These are phyloP conservation scores for Podosphaera leucotricha DNA, from an alignment of 2,329 filamentous ascomycete genomes.

Conservation along the genomic window DNA sequence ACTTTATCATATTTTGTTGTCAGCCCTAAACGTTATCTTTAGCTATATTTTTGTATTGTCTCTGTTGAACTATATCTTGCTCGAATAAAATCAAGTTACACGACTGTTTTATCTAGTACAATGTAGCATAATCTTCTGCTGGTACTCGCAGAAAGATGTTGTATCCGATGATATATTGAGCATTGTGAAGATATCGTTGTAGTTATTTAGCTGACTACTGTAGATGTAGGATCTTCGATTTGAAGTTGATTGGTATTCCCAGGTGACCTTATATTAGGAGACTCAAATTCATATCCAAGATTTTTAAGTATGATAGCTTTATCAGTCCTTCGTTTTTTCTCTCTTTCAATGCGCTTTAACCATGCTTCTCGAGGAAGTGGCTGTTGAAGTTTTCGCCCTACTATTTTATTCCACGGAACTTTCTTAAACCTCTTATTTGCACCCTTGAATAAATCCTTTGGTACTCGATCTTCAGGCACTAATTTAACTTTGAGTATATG, in stretches of 20 bases:
- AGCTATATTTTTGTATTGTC: too few species aligned
- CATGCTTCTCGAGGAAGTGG: conserved; percentile 54
- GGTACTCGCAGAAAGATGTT: too few species aligned
- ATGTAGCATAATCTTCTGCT: too few species aligned
- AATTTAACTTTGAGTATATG: conserved; percentile 78
- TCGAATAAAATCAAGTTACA: too few species aligned
- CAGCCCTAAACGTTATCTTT: too few species aligned
- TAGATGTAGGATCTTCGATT: background rate
- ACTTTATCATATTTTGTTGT: too few species aligned
- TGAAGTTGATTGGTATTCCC: background rate
- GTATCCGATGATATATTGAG: too few species aligned
- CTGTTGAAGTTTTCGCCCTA: conserved; percentile 48
- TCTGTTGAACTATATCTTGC: too few species aligned
- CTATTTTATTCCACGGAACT: conserved; percentile 71
- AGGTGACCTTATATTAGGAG: conserved; percentile 41
- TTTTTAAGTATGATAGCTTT: conserved; percentile 55
- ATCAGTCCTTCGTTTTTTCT: conserved; percentile 43
- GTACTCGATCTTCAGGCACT: conserved; percentile 53
- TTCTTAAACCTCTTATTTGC: conserved; percentile 77
- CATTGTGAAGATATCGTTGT: too few species aligned
- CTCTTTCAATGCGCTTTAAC: conserved; percentile 49
- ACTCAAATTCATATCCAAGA: conserved; percentile 63
- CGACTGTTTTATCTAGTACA: too few species aligned
- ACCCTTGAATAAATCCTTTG: conserved; percentile 67
- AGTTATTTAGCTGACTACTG: background rate